phyloP scores from a whole-genome alignment of 2,329 filamentous ascomycete species.

The Penicillium occitanis region DNA sequence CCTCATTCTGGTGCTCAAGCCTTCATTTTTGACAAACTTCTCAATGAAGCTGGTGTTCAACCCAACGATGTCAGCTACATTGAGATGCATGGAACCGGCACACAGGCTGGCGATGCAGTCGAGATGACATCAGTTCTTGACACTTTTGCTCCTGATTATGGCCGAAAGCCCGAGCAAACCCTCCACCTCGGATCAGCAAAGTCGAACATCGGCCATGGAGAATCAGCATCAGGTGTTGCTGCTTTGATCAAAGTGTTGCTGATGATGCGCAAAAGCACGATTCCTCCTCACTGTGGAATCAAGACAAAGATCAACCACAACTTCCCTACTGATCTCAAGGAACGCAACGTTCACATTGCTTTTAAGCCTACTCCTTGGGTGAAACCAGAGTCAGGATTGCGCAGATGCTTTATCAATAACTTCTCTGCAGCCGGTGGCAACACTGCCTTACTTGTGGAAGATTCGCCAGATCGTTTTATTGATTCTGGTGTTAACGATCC shows the following conservation, averaged over 20 bases:
- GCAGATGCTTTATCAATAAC: constrained; percentile 59
- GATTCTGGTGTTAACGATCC: constrained; percentile 45
- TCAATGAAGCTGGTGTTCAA: constrained; percentile 38
- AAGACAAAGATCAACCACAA: constrained; percentile 48
- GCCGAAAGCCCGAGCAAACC: constrained; percentile 34
- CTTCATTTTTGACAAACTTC: constrained; percentile 38
- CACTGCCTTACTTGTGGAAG: constrained; percentile 65
- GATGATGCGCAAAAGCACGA: constrained; percentile 63
- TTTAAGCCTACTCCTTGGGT: constrained; percentile 47
- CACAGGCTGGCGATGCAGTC: constrained; percentile 42
- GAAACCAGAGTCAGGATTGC: constrained; percentile 31
- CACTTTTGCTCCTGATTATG: constrained; percentile 35
- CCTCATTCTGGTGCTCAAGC: constrained; percentile 43
- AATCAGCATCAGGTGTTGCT: constrained; percentile 36
- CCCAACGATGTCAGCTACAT: constrained; percentile 41
- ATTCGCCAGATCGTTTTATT: constrained; percentile 49
- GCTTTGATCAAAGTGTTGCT: constrained; percentile 62
- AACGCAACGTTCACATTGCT: constrained; percentile 36
- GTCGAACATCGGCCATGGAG: constrained; percentile 48
- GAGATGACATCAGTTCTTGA: constrained; percentile 40
- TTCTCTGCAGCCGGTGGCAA: constrained; percentile 72
- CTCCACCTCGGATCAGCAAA: constrained; percentile 38
- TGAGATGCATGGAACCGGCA: constrained; percentile 46
- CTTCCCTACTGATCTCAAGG: constrained; percentile 35
- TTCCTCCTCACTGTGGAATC: constrained; percentile 68